Conservation (phyloP, 257 asterid genomes). For the Solanum chiquidenum region DNA sequence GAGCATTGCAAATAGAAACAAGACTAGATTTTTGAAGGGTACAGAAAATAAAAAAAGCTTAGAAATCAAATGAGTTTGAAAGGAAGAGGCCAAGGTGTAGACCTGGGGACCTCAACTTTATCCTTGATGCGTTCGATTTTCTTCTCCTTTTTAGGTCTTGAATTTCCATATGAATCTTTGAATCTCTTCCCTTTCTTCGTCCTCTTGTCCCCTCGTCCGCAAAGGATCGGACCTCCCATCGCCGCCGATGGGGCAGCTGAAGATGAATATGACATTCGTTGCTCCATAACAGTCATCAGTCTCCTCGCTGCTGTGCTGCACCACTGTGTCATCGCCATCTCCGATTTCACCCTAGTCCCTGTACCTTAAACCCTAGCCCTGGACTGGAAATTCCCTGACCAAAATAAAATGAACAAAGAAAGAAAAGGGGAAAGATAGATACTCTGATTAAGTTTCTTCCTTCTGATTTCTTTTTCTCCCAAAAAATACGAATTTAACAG, state of each 20-base stretch:
- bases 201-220: conserved; percentile 83
- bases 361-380: conserved; percentile 33
- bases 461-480: not conserved
- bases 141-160: conserved; percentile 68
- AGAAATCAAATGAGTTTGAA: conserved; percentile 52
- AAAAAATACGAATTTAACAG: not conserved
- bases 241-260: conserved; percentile 14
- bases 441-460: not conserved
- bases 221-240: conserved; percentile 34
- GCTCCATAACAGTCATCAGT: conserved; percentile 15
- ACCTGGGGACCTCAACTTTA: conserved; percentile 72
- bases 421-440: not conserved
- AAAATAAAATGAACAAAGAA: not conserved
- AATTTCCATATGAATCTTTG: conserved; percentile 70
- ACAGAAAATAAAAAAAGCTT: not conserved
- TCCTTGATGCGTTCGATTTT: conserved; percentile 67
- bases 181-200: conserved; percentile 78
- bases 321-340: conserved; percentile 49
- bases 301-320: conserved; percentile 34
- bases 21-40: not conserved
- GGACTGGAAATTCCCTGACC: not conserved
- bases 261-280: conserved; percentile 24
- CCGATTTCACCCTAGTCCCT: not conserved
- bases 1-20: not conserved
- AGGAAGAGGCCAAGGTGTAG: conserved; percentile 96